These are phyloP conservation scores for Verbascum thapsus DNA, from an alignment of 257 asterid genomes.

Conservation along the genomic window DNA sequence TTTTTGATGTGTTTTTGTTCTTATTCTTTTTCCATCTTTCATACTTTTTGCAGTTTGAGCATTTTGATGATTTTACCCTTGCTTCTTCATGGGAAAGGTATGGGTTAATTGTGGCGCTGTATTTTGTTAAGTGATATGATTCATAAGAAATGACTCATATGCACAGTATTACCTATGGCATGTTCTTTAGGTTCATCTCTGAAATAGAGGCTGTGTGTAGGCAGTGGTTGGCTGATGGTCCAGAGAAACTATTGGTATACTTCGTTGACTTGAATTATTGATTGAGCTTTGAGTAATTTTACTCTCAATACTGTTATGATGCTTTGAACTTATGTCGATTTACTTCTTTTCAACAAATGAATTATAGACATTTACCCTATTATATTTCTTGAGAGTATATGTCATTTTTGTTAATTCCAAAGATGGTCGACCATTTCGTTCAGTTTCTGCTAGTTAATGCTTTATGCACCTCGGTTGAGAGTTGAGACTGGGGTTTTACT, in stretches of 20 bases:
- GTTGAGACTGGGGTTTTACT: not conserved
- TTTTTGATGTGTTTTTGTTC: not conserved
- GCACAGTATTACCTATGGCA: not conserved
- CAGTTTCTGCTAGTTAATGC: conserved; percentile 5
- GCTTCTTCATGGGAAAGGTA: conserved; percentile 88
- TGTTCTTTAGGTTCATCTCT: conserved; percentile 60
- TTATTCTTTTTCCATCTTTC: not conserved
- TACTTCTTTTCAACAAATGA: conserved; percentile 1
- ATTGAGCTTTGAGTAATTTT: not conserved
- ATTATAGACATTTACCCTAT: not conserved
- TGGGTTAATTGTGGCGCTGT: not conserved
- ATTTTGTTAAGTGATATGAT: not conserved
- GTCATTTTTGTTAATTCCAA: not conserved
- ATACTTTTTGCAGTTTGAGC: conserved; percentile 55
- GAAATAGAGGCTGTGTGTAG: conserved; percentile 75
- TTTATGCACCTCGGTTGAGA: not conserved
- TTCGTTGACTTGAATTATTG: conserved; percentile 5
- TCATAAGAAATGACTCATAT: not conserved
- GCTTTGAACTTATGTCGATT: conserved; percentile 1
- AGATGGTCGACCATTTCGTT: conserved; percentile 7
- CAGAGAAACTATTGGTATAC: conserved; percentile 59
- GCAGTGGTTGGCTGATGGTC: conserved; percentile 71
- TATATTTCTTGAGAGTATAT: conserved; percentile 4
- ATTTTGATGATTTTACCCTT: conserved; percentile 74
- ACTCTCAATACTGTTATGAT: not conserved